These are phyloP conservation scores for Ceratocystis variospora DNA, from an alignment of 2,329 filamentous ascomycete genomes.

Conservation along the genomic window DNA sequence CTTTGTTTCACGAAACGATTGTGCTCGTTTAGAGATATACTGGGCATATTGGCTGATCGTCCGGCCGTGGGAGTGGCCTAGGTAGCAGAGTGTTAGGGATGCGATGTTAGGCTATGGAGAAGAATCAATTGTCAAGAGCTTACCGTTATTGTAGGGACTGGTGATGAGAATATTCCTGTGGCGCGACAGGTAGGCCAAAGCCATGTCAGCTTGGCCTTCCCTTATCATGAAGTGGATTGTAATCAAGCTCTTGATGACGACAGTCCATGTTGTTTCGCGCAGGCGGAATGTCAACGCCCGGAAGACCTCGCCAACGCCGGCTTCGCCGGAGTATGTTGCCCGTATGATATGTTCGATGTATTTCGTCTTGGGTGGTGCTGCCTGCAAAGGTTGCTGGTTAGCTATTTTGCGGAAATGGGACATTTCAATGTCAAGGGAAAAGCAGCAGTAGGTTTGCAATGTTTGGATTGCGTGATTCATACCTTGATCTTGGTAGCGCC, in stretches of 20 bases:
- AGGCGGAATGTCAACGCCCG: slow-evolving; percentile 76
- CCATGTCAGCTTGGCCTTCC: slow-evolving; percentile 81
- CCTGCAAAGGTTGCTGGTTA: slow-evolving; percentile 17
- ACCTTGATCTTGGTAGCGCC: slow-evolving; percentile 97
- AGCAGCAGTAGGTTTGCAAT: not conserved
- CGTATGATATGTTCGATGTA: slow-evolving; percentile 98
- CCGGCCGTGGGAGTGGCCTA: slow-evolving; percentile 84
- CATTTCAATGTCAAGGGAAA: not conserved
- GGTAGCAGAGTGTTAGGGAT: not conserved
- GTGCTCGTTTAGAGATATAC: slow-evolving; percentile 71
- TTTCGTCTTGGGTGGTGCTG: slow-evolving; percentile 88
- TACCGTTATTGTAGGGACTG: slow-evolving; percentile 84
- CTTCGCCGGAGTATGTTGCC: slow-evolving; percentile 87
- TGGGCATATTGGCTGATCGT: slow-evolving; percentile 88
- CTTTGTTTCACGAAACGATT: slow-evolving; percentile 70
- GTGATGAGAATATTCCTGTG: slow-evolving; percentile 75
- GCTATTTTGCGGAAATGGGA: not conserved
- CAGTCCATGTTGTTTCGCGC: slow-evolving; percentile 97
- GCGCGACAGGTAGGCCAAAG: slow-evolving; percentile 68
- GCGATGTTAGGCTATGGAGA: not conserved
- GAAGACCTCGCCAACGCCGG: slow-evolving; percentile 90
- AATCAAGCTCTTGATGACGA: slow-evolving; percentile 94
- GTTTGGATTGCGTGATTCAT: not conserved
- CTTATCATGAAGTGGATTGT: slow-evolving; percentile 95
- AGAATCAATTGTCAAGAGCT: slow-evolving; percentile 26